Conservation (phyloP, 208 protist species). For the Leishmania tarentolae region DNA sequence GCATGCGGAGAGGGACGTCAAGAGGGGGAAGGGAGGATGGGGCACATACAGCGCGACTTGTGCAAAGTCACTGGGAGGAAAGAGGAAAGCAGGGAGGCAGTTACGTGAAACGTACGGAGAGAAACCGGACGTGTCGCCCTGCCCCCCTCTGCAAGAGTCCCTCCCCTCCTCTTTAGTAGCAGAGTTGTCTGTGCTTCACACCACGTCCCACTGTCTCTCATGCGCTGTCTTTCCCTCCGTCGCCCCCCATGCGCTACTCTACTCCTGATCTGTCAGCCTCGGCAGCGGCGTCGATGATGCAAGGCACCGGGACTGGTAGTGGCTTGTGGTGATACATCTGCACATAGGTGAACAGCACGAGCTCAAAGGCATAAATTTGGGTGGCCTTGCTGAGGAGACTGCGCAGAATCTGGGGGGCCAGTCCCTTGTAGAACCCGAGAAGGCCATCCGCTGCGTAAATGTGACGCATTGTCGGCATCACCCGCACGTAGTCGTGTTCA, state of each 20-base stretch:
- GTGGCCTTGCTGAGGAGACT: constrained; percentile 86
- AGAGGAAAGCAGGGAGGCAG: background rate
- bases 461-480: constrained; percentile 70
- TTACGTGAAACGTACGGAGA: background rate
- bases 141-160: background rate
- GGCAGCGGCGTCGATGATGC: constrained; percentile 18
- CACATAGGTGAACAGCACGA: constrained; percentile 79
- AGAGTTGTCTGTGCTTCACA: background rate
- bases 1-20: background rate
- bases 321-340: constrained; percentile 31
- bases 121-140: background rate
- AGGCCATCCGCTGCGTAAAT: constrained; percentile 77
- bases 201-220: background rate
- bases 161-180: background rate
- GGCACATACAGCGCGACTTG: background rate
- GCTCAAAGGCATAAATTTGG: constrained; percentile 89
- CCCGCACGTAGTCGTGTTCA: constrained; percentile 66
- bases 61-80: background rate
- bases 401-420: constrained; percentile 82
- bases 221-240: background rate
- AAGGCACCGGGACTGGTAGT: constrained; percentile 3
- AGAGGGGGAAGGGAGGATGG: background rate
- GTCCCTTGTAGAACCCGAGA: constrained; percentile 90
- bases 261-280: background rate
- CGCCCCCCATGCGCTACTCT: background rate